Base-by-base conservation (phyloP, 2,329 filamentous ascomycete species). In the Stagonosporopsis vannaccii region DNA sequence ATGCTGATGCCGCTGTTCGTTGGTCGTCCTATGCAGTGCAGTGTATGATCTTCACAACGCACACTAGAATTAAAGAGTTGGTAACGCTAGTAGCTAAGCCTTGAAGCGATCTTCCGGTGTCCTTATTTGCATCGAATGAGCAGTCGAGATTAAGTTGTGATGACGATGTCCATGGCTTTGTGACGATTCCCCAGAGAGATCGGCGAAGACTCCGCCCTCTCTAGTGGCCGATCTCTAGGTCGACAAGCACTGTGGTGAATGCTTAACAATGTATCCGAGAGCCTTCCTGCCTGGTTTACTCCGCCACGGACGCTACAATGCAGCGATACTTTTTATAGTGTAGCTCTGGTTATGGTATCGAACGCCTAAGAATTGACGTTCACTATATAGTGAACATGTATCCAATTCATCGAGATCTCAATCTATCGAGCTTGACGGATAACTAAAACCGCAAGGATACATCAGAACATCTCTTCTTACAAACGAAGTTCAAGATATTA, bases 181-280 rank as follows among this genome's bases (percentile, higher is more conserved):
- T 49, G 49, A 45, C 45, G 51, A 15, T 35, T 55, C 33, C 33
- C 45, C 35, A 50, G 39, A 28, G 19, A 25, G 45, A 33, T 28
- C 40, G 26, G 45, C 33, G 37, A 11, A 4, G 26, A 23, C 32
- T 51, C 39, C 48, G 48, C 17, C 12, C 11, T 22, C 11, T 32
- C 4, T 49, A 49, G 51, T 45, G 32, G 51, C 45, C n/a, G 33
- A 55, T 54, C 51, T 15, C 13, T 7, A 43, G 33, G 32, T 35
- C 41, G 35, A 41, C 17, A 12, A 25, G 33, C 26, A 11, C 33
- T 25, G 35, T 12, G 33, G 13, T 30, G 9, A 28, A 36, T 35
- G 51, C 51, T 53, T 47, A 28, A 26, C n/a, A 20, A 37, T 30
- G 17, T 23, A 3, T 35, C 25, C 19, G 39, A 33, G 25, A 32